phyloP scores from a whole-genome alignment of 139 green algal species.

The Picochlorum sp. region DNA sequence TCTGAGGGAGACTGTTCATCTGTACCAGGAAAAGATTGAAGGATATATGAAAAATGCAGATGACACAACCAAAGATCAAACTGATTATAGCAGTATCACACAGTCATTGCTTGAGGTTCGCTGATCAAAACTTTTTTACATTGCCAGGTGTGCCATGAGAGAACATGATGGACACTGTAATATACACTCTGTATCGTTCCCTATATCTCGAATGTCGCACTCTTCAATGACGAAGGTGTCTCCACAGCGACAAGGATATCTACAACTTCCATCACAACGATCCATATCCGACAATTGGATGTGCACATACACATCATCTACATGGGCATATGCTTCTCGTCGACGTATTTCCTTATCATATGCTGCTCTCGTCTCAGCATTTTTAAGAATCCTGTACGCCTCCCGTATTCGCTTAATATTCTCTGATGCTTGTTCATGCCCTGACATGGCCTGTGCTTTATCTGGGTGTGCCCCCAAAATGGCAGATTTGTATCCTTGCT shows the following conservation, averaged over 20 bases:
- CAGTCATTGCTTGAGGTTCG: not conserved
- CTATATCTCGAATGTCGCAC: not conserved
- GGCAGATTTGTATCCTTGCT: slow-evolving; percentile 67
- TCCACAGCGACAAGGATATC: slow-evolving; percentile 28
- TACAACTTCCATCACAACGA: not conserved
- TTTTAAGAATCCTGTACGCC: not conserved
- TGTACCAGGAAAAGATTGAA: slow-evolving; percentile 39
- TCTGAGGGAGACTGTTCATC: slow-evolving; percentile 27
- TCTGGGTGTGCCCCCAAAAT: slow-evolving; percentile 83
- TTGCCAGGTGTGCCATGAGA: not conserved
- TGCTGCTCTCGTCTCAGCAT: not conserved
- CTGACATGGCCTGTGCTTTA: slow-evolving; percentile 12
- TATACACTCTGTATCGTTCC: not conserved
- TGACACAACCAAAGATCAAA: not conserved
- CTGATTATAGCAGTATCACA: slow-evolving; percentile 1
- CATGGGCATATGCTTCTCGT: not conserved
- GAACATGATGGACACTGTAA: slow-evolving; percentile 4
- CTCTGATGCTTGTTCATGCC: not conserved
- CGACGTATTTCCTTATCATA: slow-evolving; percentile 12
- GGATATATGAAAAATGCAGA: slow-evolving; percentile 19
- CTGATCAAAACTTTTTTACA: not conserved
- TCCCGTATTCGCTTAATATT: slow-evolving; percentile 4
- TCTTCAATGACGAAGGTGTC: slow-evolving; percentile 5
- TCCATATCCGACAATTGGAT: not conserved
- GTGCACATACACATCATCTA: not conserved